Conservation (phyloP, 2,329 filamentous ascomycete genomes). For the Fulvia fulva region DNA sequence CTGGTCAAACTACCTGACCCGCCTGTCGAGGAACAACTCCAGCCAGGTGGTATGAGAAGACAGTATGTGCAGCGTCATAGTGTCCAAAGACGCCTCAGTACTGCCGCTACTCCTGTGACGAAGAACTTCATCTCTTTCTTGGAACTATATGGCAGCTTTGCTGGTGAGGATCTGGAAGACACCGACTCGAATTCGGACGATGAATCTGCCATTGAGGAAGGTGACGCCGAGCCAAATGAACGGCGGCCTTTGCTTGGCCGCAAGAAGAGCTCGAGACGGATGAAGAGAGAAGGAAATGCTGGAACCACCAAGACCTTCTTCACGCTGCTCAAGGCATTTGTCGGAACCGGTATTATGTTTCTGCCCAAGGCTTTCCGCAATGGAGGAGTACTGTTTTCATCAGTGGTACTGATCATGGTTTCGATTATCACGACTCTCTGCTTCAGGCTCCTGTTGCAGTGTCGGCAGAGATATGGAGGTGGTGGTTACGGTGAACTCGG, state of each 20-base stretch:
- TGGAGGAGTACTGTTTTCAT: constrained; percentile 71
- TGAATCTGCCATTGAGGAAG: constrained; percentile 51
- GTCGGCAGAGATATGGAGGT: constrained; percentile 60
- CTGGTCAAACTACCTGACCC: constrained; percentile 16
- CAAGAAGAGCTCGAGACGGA: constrained; percentile 49
- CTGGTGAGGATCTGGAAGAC: constrained; percentile 64
- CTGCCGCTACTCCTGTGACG: constrained; percentile 53
- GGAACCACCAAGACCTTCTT: constrained; percentile 71
- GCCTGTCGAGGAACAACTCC: constrained; percentile 43
- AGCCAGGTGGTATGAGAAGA: constrained; percentile 53
- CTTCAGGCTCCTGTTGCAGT: constrained; percentile 68
- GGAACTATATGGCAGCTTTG: constrained; percentile 71
- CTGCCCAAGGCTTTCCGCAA: constrained; percentile 75
- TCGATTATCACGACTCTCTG: constrained; percentile 65
- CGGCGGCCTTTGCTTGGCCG: constrained; percentile 58
- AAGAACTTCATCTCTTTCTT: constrained; percentile 71
- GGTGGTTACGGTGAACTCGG: constrained; percentile 72
- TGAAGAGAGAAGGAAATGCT: constrained; percentile 55
- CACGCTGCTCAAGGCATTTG: constrained; percentile 72
- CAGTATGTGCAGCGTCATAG: constrained; percentile 50
- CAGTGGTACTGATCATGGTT: constrained; percentile 62
- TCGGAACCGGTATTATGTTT: constrained; percentile 80
- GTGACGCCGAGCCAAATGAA: constrained; percentile 57
- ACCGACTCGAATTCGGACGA: constrained; percentile 49
- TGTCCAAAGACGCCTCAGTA: constrained; percentile 37